These are phyloP conservation scores for Hypoxylon sp. DNA, from an alignment of 2,329 filamentous ascomycete genomes.

Conservation along the genomic window DNA sequence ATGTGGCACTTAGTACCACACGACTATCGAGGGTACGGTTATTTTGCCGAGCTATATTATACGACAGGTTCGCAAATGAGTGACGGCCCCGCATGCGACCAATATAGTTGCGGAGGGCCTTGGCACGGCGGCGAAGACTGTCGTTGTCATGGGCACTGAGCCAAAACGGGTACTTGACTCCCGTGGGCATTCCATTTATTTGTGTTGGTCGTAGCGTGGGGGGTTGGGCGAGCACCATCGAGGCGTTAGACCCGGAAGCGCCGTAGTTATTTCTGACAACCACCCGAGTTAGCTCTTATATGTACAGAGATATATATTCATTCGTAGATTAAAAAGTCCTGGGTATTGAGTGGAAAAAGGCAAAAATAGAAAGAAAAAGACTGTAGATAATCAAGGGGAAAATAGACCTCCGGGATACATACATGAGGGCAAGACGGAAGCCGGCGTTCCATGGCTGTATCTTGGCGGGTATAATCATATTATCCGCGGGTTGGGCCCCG, in stretches of 20 bases:
- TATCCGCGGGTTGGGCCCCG: slow-evolving; percentile 24
- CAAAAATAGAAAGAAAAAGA: neutral
- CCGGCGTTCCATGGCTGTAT: slow-evolving; percentile 43
- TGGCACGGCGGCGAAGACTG: slow-evolving; percentile 18
- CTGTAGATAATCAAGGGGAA: neutral
- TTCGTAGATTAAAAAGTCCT: neutral
- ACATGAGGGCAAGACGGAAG: slow-evolving; percentile 1
- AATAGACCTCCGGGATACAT: neutral
- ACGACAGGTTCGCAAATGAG: slow-evolving; percentile 52
- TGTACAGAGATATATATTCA: neutral
- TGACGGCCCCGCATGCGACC: slow-evolving; percentile 24
- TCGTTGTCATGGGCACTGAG: slow-evolving; percentile 41
- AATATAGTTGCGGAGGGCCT: slow-evolving; percentile 35
- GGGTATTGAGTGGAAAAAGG: neutral
- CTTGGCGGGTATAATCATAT: slow-evolving; percentile 42
- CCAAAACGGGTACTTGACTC: slow-evolving; percentile 28
- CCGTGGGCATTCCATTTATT: slow-evolving; percentile 1
- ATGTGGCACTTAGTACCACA: slow-evolving; percentile 8
- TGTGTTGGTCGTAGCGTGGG: slow-evolving; percentile 34
- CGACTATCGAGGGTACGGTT: slow-evolving; percentile 47
- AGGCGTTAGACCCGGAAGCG: slow-evolving; percentile 55
- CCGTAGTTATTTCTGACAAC: slow-evolving; percentile 56
- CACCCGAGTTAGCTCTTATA: neutral
- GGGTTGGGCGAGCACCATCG: slow-evolving; percentile 47
- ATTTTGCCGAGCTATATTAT: slow-evolving; percentile 52